Conservation (phyloP, 2,329 filamentous ascomycete genomes). For the Fusarium sp. region DNA sequence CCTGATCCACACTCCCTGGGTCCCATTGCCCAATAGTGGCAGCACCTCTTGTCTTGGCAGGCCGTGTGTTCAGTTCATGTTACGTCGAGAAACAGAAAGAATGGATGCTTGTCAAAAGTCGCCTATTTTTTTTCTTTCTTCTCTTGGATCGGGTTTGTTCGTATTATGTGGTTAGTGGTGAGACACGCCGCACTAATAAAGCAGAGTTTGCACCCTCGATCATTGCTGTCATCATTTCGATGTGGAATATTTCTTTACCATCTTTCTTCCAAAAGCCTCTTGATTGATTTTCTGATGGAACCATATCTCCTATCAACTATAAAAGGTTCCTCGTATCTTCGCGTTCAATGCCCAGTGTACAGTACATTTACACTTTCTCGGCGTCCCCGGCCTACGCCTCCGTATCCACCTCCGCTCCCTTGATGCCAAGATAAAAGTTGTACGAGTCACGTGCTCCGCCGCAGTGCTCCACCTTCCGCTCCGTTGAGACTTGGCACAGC, state of each 20-base stretch:
- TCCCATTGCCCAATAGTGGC: constrained; percentile 21
- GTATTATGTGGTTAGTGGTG: neutral
- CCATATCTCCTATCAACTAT: neutral
- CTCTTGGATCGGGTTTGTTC: neutral
- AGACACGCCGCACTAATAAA: constrained; percentile 3
- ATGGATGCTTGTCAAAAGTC: neutral
- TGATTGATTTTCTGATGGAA: neutral
- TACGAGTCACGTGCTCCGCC: constrained; percentile 39
- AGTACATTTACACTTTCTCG: neutral
- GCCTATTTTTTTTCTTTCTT: neutral
- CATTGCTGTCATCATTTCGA: neutral
- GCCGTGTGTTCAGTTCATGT: neutral
- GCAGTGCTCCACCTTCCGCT: constrained; percentile 23
- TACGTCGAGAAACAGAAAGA: constrained; percentile 4
- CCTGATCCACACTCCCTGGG: neutral
- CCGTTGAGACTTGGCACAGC: constrained; percentile 16
- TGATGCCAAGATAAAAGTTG: constrained; percentile 13
- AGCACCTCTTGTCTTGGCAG: constrained; percentile 9
- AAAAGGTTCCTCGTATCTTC: neutral
- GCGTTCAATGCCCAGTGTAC: neutral
- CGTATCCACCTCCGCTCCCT: constrained; percentile 6
- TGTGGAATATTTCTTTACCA: neutral
- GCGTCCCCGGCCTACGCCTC: constrained; percentile 3
- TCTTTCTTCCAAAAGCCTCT: neutral
- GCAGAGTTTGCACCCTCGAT: neutral